Percentiles rank a stretch among this genome's conserved stretches.
Evolutionary conservation across 768 basidiomycete genomes (phyloP).

Genomic region (Mycena leptocephala): DNA sequence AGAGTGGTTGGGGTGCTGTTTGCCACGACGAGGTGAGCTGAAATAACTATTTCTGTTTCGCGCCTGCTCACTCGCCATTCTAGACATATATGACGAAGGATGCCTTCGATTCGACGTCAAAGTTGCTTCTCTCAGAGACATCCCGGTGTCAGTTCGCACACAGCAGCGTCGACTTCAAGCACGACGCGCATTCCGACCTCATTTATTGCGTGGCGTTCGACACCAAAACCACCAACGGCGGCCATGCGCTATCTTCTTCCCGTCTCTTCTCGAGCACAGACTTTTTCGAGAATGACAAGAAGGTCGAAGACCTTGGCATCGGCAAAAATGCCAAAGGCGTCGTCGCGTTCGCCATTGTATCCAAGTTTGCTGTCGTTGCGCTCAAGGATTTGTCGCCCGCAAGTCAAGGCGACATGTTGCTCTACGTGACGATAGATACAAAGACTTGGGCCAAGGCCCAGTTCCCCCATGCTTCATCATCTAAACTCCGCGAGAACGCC

Average conservation of each 20-base stretch:
- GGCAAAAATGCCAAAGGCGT: conserved; percentile 90
- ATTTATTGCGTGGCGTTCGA: conserved; percentile 96
- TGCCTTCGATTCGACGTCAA: conserved; percentile 77
- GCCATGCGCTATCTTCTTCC: conserved; percentile 70
- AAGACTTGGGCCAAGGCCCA: conserved; percentile 89
- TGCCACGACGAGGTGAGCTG: conserved; percentile 84
- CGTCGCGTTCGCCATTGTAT: conserved; percentile 93
- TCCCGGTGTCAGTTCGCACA: conserved; percentile 92
- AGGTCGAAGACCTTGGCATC: conserved; percentile 90
- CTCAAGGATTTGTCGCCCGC: conserved; percentile 76
- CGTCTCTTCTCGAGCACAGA: conserved; percentile 89
- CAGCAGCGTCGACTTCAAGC: conserved; percentile 87
- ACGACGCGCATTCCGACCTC: conserved; percentile 80
- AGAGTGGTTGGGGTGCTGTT: conserved; percentile 64
- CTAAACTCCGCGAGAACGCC: conserved; percentile 88
- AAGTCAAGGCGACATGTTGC: conserved; percentile 79
- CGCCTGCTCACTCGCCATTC: conserved; percentile 25
- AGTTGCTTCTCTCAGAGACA: conserved; percentile 79
- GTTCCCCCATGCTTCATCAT: conserved; percentile 92
- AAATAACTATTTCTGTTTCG: background rate
- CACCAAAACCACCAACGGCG: conserved; percentile 62
- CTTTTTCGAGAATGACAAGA: conserved; percentile 79
- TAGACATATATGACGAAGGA: conserved; percentile 94
- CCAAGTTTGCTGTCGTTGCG: conserved; percentile 94
- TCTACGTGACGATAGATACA: conserved; percentile 92